These are phyloP conservation scores for Knufia petricola DNA, from an alignment of 2,329 filamentous ascomycete species.

Conservation along the genomic window DNA sequence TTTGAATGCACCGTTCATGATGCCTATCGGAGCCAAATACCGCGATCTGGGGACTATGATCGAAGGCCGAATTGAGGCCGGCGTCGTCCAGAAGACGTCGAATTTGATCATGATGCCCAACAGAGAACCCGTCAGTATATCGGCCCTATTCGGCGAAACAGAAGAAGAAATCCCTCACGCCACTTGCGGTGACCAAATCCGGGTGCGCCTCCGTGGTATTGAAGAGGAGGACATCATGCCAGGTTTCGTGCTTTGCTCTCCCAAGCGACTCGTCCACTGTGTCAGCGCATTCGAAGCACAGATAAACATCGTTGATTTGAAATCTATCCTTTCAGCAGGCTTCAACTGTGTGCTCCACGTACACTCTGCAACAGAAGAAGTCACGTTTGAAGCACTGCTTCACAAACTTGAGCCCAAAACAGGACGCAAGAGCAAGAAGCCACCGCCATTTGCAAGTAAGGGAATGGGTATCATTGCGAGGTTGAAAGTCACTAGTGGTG, in stretches of 20 bases:
- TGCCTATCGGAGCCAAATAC: conserved; percentile 94
- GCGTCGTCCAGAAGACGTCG: conserved; percentile 83
- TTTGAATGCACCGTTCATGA: conserved; percentile 97
- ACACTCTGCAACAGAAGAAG: conserved; percentile 94
- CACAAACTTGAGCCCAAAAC: conserved; percentile 97
- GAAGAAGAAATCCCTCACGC: conserved; percentile 79
- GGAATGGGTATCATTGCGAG: conserved; percentile 82
- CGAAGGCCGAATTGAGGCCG: conserved; percentile 93
- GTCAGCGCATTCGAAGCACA: conserved; percentile 89
- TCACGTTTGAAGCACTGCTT: conserved; percentile 77
- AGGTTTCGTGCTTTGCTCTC: conserved; percentile 91
- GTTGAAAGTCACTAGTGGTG: conserved; percentile 75
- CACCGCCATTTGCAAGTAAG: conserved; percentile 78
- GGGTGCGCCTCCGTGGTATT: conserved; percentile 80
- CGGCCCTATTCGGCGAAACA: conserved; percentile 86
- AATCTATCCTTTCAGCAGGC: conserved; percentile 84
- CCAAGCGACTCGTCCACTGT: conserved; percentile 85
- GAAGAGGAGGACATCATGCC: conserved; percentile 96
- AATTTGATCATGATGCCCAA: conserved; percentile 93
- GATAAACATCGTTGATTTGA: conserved; percentile 88
- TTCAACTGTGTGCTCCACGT: conserved; percentile 98
- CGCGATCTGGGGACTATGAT: conserved; percentile 95
- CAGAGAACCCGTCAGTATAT: conserved; percentile 66
- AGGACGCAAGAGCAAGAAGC: conserved; percentile 80
- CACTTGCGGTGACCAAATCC: conserved; percentile 89